Base-by-base conservation (phyloP, 1,139 yeast species). In the Hemisphaericaspora xylofermentans region DNA sequence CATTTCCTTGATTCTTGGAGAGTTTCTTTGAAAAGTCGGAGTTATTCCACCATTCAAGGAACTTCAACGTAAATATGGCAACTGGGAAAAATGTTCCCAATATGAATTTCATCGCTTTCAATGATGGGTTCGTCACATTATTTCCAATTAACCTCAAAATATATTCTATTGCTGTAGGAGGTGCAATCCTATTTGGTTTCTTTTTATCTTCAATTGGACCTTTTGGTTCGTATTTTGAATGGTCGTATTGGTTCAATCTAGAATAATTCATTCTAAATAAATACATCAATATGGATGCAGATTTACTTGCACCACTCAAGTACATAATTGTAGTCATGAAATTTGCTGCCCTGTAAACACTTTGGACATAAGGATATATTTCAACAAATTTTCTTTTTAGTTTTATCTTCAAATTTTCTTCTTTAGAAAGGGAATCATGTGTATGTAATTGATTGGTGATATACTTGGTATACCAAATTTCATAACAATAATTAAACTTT, bases 21-120 rank as follows among this genome's bases (percentile, higher is more conserved):
- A 88, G 62, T 51, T 82, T 81, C 5, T 75, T 66, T 1, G 88
- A 83, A 53, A 88, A 77, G 48, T 86, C 88, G 14, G 91, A 82
- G 34, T 87, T 78, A 47, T 84, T 82, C 95, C 96, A 91, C 98
- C 98, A 91, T 60, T 93, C 98, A 40, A 89, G 73, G 52, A 93
- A 88, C 62, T 89, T 88, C 48, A 93, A 73, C 27, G 85, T 59
- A 58, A 93, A 91, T 45, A 93, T 85, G 2, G 95, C 88, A 0
- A 86, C 75, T 0, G 98, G 98, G 64, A 93, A 80, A 25, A 86
- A 69, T 1, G 78, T 78, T 24, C 77, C 81, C 21, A 77, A 64
- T 1, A 71, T 41, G 13, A 70, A 57, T 28, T 73, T 64, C 4
- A 72, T 45, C 1, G 66, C 38, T 31, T 56, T 63, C 61, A 74